Evolutionary conservation across 257 asterid species (phyloP).

Genomic region (Fraxinus excelsior): DNA sequence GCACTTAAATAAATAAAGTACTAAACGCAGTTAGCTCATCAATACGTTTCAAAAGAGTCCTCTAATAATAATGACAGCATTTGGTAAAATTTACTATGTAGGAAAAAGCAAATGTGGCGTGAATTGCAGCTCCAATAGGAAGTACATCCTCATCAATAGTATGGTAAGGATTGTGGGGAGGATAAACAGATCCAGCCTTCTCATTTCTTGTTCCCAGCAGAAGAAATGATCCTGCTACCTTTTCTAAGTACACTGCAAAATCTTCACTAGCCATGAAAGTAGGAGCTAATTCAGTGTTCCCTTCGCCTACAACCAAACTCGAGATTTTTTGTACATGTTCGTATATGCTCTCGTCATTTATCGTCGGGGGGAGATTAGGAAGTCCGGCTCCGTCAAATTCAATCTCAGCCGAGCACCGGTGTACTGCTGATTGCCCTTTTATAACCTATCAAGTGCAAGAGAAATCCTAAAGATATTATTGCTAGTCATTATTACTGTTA

Average conservation of each 20-base stretch:
- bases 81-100: slow-evolving; percentile 27
- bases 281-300: slow-evolving; percentile 36
- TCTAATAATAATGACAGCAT: background rate
- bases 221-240: slow-evolving; percentile 36
- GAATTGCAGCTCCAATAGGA: slow-evolving; percentile 60
- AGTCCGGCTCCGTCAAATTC: slow-evolving; percentile 47
- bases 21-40: too few relatives aligned
- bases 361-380: slow-evolving; percentile 53
- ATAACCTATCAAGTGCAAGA: background rate
- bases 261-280: slow-evolving; percentile 59
- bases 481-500: background rate
- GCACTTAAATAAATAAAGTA: background rate
- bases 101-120: slow-evolving; percentile 54
- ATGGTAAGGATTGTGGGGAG: slow-evolving; percentile 54
- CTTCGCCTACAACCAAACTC: slow-evolving; percentile 40
- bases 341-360: slow-evolving; percentile 39
- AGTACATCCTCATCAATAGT: slow-evolving; percentile 56
- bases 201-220: slow-evolving; percentile 46
- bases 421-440: slow-evolving; percentile 46
- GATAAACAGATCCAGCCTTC: slow-evolving; percentile 37
- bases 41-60: too few relatives aligned
- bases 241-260: slow-evolving; percentile 51
- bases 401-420: slow-evolving; percentile 37
- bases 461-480: too few relatives aligned
- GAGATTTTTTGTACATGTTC: slow-evolving; percentile 37